Evolutionary conservation across 306 rosid species (phyloP), one percentile per base, ranked within the genome.

Genomic region (Phaseolus lunatus): DNA sequence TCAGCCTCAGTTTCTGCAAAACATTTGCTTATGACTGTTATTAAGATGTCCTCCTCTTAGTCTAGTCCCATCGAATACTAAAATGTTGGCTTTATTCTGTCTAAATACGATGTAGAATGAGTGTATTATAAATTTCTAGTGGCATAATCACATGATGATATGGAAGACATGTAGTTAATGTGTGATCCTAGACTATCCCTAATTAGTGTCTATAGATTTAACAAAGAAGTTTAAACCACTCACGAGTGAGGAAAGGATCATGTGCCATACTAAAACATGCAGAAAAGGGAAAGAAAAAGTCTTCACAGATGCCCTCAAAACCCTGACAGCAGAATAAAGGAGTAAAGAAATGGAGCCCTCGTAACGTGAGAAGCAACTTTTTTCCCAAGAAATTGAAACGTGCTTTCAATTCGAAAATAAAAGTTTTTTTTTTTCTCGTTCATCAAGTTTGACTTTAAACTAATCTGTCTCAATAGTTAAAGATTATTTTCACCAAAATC

Each of bases 291-390:
- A 16, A 27, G 67, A 19, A 59, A 53, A 27, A 67, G 78, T 81
- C 66, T 58, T 44, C 76, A 41, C 1, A 84, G 82, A 83, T 89
- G 88, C 85, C 53, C 77, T 77, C 53, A 72, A 79, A 52, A 73
- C 65, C 74, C 84, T 85, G 90, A 81, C 79, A 7, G 26, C 7
- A 12, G 84, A 86, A 86, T 80, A 87, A 85, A 80, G 86, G 78
- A 78, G 2, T 72, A 77, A 72, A 76, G 76, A 72, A 78, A 52
- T 81, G 71, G n/a, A 67, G 68, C 67, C 88, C 91, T 87, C 89
- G 89, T 84, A 90, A 92, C 89, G 89, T 84, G 91, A 92, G 56
- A 57, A 69, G 73, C 82, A 80, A 84, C 95, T 80, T 88, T 89
- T 80, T 63, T 85, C 85, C 84, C 86, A 89, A 86, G 97, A 75